Conservation (phyloP, 139 green algal genomes). For the Astrephomene gubernaculifera region DNA sequence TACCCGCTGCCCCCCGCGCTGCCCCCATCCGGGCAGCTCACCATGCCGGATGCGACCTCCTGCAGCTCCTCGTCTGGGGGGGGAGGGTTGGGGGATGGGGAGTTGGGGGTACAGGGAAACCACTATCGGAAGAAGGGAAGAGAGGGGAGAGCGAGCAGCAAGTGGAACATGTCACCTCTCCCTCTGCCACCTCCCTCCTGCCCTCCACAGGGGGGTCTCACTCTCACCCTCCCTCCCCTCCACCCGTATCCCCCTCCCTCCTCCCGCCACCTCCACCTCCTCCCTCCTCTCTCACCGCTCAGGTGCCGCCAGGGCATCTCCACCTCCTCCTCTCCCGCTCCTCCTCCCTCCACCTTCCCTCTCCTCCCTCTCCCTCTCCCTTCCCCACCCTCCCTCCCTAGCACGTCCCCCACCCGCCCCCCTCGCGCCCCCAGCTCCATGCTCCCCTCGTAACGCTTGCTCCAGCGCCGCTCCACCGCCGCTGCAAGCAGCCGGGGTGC, state of each 20-base stretch:
- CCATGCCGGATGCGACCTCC: conserved; percentile 24
- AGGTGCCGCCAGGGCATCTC: conserved; percentile 85
- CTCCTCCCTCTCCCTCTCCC: conserved; percentile 31
- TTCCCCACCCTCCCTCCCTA: conserved; percentile 39
- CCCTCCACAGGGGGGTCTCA: no score
- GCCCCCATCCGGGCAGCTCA: background rate
- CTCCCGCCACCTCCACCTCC: no score
- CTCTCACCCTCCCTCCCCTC: no score
- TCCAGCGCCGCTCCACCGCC: conserved; percentile 73
- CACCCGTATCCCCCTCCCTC: no score
- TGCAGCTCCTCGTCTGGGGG: conserved; percentile 43
- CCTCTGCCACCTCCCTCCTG: no score
- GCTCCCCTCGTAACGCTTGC: conserved; percentile 88
- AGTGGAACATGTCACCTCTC: no score
- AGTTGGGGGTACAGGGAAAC: no score
- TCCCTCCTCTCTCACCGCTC: conserved; percentile 57
- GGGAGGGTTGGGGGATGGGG: background rate
- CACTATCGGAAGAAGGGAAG: no score
- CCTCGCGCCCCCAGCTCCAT: conserved; percentile 85
- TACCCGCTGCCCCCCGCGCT: background rate
- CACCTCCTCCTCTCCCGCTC: conserved; percentile 7
- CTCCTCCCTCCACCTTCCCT: no score
- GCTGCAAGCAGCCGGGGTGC: conserved; percentile 40
- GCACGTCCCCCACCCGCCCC: conserved; percentile 85
- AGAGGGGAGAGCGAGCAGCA: no score